Percentiles rank a stretch among this genome's conserved stretches.
phyloP scores from a whole-genome alignment of 345 rosid species.

The Linum tenue region DNA sequence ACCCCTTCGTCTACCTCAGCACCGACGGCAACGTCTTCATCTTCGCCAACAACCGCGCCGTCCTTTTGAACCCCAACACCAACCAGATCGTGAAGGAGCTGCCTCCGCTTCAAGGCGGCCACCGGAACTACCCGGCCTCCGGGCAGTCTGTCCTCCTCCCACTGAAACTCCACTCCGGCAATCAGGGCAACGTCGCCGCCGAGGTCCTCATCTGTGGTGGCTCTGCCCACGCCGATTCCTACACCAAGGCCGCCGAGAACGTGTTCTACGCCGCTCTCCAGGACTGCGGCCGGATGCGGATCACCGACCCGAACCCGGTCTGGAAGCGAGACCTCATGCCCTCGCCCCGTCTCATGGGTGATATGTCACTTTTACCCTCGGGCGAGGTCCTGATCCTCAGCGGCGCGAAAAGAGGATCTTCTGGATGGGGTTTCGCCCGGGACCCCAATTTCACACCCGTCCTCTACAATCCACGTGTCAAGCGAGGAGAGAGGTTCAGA shows the following conservation, averaged over 20 bases:
- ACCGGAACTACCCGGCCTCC: constrained; percentile 73
- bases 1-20: constrained; percentile 68
- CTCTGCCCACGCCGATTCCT: constrained; percentile 32
- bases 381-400: constrained; percentile 62
- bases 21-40: constrained; percentile 78
- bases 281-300: constrained; percentile 53
- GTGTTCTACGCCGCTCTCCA: constrained; percentile 31
- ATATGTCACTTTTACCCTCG: constrained; percentile 53
- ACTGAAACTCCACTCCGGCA: constrained; percentile 24
- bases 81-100: constrained; percentile 44
- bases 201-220: constrained; percentile 66
- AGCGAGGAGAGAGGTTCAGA: constrained; percentile 23
- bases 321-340: constrained; percentile 76
- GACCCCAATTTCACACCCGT: constrained; percentile 57
- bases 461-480: constrained; percentile 29
- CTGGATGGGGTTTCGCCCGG: constrained; percentile 60
- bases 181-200: constrained; percentile 19
- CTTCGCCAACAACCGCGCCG: constrained; percentile 67
- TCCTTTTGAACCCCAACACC: constrained; percentile 41
- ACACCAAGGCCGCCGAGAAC: constrained; percentile 17
- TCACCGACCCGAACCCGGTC: constrained; percentile 32
- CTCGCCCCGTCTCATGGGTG: constrained; percentile 58
- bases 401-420: constrained; percentile 59
- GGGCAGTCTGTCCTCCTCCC: constrained; percentile 62
- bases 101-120: constrained; percentile 63